Conservation (phyloP, 306 rosid species). For the Sicyos edulis region DNA sequence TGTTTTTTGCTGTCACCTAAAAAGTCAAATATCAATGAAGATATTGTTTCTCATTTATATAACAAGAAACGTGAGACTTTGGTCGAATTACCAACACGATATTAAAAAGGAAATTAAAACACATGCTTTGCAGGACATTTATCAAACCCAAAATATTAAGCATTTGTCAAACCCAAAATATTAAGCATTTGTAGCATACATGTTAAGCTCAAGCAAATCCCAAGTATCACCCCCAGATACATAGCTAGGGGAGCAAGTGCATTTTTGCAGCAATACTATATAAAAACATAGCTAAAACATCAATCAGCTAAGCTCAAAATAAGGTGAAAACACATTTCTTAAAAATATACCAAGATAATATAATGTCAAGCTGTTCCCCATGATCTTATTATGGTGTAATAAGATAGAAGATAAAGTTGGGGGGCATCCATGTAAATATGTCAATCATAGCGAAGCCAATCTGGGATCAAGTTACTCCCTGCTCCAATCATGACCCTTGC, state of each 20-base stretch:
- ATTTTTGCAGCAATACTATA: background rate
- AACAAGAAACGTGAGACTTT: no score
- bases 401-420: background rate
- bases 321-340: background rate
- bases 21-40: no score
- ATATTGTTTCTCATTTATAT: no score
- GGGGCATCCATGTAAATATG: background rate
- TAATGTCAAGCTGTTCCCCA: background rate
- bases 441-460: slow-evolving; percentile 6
- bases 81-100: no score
- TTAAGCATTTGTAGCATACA: background rate
- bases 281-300: background rate
- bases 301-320: background rate
- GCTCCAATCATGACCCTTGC: background rate
- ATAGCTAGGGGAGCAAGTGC: background rate
- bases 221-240: background rate
- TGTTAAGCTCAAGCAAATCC: no score
- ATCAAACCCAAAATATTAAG: background rate
- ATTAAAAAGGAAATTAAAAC: no score
- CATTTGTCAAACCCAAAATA: background rate
- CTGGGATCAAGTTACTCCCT: slow-evolving; percentile 16
- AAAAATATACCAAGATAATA: background rate
- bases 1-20: no score
- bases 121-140: background rate
- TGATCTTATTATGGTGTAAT: background rate